Evolutionary conservation across 371 early-diverging fungal genomes (phyloP), one percentile per base, ranked within the genome.

Genomic region (Conidiobolus incongruus): DNA sequence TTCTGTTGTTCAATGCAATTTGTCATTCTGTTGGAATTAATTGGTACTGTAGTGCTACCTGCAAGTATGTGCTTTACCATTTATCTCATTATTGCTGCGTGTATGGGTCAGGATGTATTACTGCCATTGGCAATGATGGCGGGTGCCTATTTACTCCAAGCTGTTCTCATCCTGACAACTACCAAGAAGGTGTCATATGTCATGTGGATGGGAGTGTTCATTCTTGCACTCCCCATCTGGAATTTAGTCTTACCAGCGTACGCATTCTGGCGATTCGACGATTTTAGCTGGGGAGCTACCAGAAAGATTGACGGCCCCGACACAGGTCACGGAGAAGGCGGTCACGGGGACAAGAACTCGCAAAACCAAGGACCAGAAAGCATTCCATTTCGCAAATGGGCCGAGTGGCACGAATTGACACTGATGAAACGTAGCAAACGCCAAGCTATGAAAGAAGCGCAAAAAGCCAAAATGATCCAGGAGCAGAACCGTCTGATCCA

Each of bases 1-100:
- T 95, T 90, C 52, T 97, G 91, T 56, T 88, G 89, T 52, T 87
- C 89, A 21, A 96, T 99, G 98, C 97, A 89, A 49, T 94, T 94
- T 67, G 80, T 91, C 24, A 82, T 96, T 19, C 77, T 90, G 47
- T 70, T 95, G 41, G 99, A 99, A 51, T 59, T 98, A 35, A 70
- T 97, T 44, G 97, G 97, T 17, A 97, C 98, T 0, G 68, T 94
- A 2, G 83, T 93, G 1, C 59, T 99, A 45, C 99, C 98, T 0
- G 88, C 91, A 1, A 88, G 98, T 6, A 72, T 98, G 39, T 44
- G 66, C 2, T 68, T 70, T 37, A 55, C 69, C 1, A 34, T 56
- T 30, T 68, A 67, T 52, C 47, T 71, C 33, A 48, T 66, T 19
- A 59, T 63, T 48, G 54, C 56, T 19, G 62, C 59, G 0, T 53